These are phyloP conservation scores for Trichosporon ovoides DNA, from an alignment of 1,284 basidiomycete species.

Conservation along the genomic window DNA sequence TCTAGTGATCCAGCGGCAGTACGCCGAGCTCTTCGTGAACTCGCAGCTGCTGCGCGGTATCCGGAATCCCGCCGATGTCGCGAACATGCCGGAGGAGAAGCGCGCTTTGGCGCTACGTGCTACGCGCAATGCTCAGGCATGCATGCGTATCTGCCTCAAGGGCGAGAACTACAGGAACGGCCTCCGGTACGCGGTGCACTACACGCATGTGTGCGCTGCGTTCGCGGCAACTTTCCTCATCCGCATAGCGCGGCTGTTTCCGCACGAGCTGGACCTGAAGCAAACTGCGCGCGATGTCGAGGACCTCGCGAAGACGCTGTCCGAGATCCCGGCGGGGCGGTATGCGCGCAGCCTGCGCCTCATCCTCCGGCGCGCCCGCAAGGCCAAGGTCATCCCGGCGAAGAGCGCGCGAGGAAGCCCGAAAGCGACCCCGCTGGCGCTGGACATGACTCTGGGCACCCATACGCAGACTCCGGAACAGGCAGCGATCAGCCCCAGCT, in stretches of 20 bases:
- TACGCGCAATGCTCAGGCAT: constrained; percentile 47
- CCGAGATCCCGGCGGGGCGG: constrained; percentile 76
- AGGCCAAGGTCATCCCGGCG: constrained; percentile 56
- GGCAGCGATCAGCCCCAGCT: constrained; percentile 18
- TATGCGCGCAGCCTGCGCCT: constrained; percentile 80
- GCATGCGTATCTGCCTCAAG: constrained; percentile 45
- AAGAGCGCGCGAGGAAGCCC: constrained; percentile 43
- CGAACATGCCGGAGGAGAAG: constrained; percentile 46
- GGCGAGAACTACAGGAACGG: constrained; percentile 66
- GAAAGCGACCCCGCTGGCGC: constrained; percentile 10
- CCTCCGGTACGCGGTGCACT: constrained; percentile 65
- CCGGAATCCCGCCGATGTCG: constrained; percentile 43
- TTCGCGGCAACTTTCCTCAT: constrained; percentile 85
- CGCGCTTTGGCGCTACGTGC: constrained; percentile 44
- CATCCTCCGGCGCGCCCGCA: constrained; percentile 74
- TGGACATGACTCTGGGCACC: constrained; percentile 7
- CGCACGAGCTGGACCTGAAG: constrained; percentile 70
- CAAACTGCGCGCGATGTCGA: constrained; percentile 74
- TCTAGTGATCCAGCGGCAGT: constrained; percentile 41
- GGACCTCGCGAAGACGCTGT: constrained; percentile 65
- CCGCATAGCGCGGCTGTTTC: constrained; percentile 77
- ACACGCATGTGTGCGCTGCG: constrained; percentile 67
- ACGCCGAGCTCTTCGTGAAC: constrained; percentile 48
- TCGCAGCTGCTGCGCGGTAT: constrained; percentile 47
- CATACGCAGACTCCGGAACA: constrained; percentile 13